Evolutionary conservation across 2,329 filamentous ascomycete species (phyloP).

Genomic region (Stachybotrys chlorohalonatus): DNA sequence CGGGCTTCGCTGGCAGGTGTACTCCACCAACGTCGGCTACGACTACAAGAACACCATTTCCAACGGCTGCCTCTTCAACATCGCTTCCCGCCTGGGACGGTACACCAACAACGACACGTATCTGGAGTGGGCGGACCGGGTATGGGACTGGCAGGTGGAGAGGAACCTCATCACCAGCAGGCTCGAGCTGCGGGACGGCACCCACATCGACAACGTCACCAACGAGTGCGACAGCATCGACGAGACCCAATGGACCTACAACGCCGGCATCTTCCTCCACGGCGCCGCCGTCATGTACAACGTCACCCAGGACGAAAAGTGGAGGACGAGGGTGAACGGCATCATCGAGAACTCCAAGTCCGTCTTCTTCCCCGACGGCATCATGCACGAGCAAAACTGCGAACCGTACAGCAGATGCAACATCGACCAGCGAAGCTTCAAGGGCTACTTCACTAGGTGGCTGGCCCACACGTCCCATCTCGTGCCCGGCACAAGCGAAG

Average conservation of each 20-base stretch:
- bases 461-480: slow-evolving; percentile 45
- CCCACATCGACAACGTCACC: slow-evolving; percentile 23
- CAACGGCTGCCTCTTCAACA: slow-evolving; percentile 62
- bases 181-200: slow-evolving; percentile 46
- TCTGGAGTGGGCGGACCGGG: slow-evolving; percentile 61
- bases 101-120: slow-evolving; percentile 78
- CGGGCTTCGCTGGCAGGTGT: slow-evolving; percentile 81
- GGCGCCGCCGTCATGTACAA: slow-evolving; percentile 55
- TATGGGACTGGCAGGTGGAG: slow-evolving; percentile 56
- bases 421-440: slow-evolving; percentile 65
- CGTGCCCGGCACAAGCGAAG: slow-evolving; percentile 40
- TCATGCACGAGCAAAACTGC: slow-evolving; percentile 61
- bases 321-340: slow-evolving; percentile 50
- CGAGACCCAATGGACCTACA: slow-evolving; percentile 59
- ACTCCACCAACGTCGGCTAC: slow-evolving; percentile 63
- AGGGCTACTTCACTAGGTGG: slow-evolving; percentile 66
- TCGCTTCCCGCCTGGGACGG: slow-evolving; percentile 61
- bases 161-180: slow-evolving; percentile 47
- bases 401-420: slow-evolving; percentile 54
- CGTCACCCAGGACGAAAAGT: slow-evolving; percentile 41
- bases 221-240: slow-evolving; percentile 43
- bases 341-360: slow-evolving; percentile 40
- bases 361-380: slow-evolving; percentile 43
- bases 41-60: slow-evolving; percentile 61
- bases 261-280: slow-evolving; percentile 56